These are phyloP conservation scores for Dendrobium nobile DNA, from an alignment of 106 monocot genomes.

Conservation along the genomic window DNA sequence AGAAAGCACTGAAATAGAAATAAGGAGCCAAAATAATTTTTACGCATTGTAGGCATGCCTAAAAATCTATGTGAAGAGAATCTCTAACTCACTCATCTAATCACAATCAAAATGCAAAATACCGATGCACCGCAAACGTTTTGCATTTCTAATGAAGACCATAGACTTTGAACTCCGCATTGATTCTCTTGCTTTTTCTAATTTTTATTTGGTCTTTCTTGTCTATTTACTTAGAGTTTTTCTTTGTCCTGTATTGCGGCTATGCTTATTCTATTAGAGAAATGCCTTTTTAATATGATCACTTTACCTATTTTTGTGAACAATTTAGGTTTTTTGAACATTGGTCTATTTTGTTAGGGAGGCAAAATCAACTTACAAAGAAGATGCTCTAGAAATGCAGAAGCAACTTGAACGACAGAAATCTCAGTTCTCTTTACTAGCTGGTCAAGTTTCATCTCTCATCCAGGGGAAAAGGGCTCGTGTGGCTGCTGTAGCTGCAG, in stretches of 20 bases:
- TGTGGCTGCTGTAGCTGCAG: slow-evolving; percentile 56
- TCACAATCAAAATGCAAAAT: not conserved
- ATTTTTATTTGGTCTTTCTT: not conserved
- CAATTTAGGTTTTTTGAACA: slow-evolving; percentile 1
- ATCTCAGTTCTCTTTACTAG: slow-evolving; percentile 78
- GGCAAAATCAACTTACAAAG: slow-evolving; percentile 76
- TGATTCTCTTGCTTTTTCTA: not conserved
- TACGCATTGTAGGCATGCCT: not conserved
- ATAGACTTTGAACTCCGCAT: not conserved
- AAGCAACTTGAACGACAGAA: slow-evolving; percentile 76
- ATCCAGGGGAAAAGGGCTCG: slow-evolving; percentile 81
- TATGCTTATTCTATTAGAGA: not conserved
- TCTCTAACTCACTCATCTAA: not conserved
- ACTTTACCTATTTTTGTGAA: not conserved
- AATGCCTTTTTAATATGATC: not conserved
- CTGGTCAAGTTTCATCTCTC: slow-evolving; percentile 72
- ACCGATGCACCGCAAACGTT: not conserved
- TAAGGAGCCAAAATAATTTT: not conserved
- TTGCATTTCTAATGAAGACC: not conserved
- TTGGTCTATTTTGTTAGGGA: slow-evolving; percentile 37
- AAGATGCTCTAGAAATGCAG: slow-evolving; percentile 78
- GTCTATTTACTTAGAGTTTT: not conserved
- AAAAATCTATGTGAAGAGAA: not conserved
- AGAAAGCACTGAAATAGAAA: not conserved
- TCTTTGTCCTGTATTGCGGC: no score